Percentiles rank a stretch among this genome's conserved stretches.
phyloP scores from a whole-genome alignment of 202 grass and related monocot genomes.

The Digitaria exilis region DNA sequence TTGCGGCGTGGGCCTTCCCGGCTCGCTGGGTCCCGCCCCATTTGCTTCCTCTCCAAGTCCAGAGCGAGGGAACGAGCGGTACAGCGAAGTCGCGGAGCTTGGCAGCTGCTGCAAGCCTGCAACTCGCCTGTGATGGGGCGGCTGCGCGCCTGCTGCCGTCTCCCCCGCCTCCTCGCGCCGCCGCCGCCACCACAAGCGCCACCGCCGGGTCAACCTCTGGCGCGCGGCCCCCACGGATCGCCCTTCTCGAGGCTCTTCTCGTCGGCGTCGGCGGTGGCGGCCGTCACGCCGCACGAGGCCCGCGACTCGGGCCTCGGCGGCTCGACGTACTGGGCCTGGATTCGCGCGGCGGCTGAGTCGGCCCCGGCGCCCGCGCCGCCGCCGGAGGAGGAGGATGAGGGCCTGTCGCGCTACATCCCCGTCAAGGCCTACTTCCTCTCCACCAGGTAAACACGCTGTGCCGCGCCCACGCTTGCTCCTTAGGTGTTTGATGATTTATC shows the following conservation, averaged over 20 bases:
- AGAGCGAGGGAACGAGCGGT: conserved; percentile 14
- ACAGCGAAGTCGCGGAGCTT: background rate
- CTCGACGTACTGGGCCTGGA: conserved; percentile 59
- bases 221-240: background rate
- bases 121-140: conserved; percentile 41
- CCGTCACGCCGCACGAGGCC: conserved; percentile 33
- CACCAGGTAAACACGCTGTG: conserved; percentile 47
- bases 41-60: conserved; percentile 27
- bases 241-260: conserved; percentile 30
- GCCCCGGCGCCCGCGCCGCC: conserved; percentile 32
- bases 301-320: conserved; percentile 39
- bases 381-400: conserved; percentile 51
- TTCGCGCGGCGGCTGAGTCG: conserved; percentile 49
- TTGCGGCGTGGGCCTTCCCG: background rate
- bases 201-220: background rate
- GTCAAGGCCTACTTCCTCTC: conserved; percentile 93
- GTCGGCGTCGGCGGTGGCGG: conserved; percentile 38
- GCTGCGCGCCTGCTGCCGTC: conserved; percentile 53
- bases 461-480: background rate
- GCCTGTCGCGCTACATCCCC: conserved; percentile 64
- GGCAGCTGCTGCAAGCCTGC: conserved; percentile 7
- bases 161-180: conserved; percentile 45
- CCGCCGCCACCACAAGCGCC: background rate
- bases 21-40: background rate
- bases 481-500: conserved; percentile 42